Base-by-base conservation (phyloP, 257 asterid genomes). In the Buddleja alternifolia region DNA sequence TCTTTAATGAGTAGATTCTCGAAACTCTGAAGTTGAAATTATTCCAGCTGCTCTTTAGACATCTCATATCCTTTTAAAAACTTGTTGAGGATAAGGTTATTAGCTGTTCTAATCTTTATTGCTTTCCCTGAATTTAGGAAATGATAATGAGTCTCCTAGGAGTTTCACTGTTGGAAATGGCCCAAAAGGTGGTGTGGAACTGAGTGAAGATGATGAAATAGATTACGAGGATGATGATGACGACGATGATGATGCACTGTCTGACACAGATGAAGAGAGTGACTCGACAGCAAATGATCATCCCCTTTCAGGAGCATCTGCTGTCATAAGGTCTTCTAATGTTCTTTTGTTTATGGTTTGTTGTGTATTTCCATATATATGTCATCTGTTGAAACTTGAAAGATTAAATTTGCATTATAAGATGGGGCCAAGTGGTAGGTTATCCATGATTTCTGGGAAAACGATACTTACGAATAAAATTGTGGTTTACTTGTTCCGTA, bases 241-340 rank as follows among this genome's bases (percentile, higher is more conserved):
- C 21, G 80, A 80, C 50, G 85, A 75, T 29, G 86, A 75, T 21
- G 80, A 80, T 50, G 85, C 59, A 71, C 69, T 76, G 60, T 81
- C 84, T 48, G 96, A 90, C 67, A 50, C 92, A 48, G 96, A 90
- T 56, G 92, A 88, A 67, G 92, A 85, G 69, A 61, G 71, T 16
- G 78, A 71, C 63, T 34, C 64, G 14, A 57, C 67, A 63, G 60
- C 17, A 32, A 69, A 71, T 72, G 83, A 41, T 54, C 80, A 79
- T 66, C 50, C 74, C 29, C 46, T 61, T 62, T 72, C 72, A 44
- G 83, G 76, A 39, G 75, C 77, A 66, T 81, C 85, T 57, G 51
- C 55, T 48, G 77, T 65, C 71, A 51, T 66, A 72, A 88, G 96
- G 96, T 92, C 4, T 61, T 59, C 34, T 52, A 9, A 41, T 62